These are phyloP conservation scores for Arthrobotrys entomopaga DNA, from an alignment of 2,329 filamentous ascomycete species.

Conservation along the genomic window DNA sequence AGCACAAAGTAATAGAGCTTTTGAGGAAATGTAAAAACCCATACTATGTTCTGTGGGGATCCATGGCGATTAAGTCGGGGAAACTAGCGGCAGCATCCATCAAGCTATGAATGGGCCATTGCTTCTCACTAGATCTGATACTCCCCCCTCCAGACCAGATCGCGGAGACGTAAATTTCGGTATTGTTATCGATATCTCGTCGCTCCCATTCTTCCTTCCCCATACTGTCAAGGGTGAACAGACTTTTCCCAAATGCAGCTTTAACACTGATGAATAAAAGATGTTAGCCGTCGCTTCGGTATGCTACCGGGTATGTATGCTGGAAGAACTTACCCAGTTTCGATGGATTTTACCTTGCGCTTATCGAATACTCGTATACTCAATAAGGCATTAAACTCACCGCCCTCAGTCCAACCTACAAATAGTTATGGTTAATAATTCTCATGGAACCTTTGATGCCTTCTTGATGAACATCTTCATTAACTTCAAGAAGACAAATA, in stretches of 20 bases:
- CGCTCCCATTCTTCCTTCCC: slow-evolving; percentile 48
- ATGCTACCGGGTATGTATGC: no score
- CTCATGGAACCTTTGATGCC: neutral
- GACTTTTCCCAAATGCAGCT: slow-evolving; percentile 56
- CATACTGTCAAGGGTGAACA: slow-evolving; percentile 47
- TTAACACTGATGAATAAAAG: slow-evolving; percentile 15
- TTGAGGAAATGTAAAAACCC: neutral
- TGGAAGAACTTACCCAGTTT: slow-evolving; percentile 37
- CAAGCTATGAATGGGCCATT: slow-evolving; percentile 59
- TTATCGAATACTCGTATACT: slow-evolving; percentile 58
- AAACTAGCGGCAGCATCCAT: slow-evolving; percentile 58
- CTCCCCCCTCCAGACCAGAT: slow-evolving; percentile 59
- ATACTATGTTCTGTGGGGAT: slow-evolving; percentile 58
- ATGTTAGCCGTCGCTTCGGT: no score
- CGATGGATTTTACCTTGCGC: slow-evolving; percentile 56
- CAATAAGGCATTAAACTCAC: slow-evolving; percentile 60
- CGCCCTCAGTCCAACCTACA: slow-evolving; percentile 59
- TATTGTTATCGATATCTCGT: slow-evolving; percentile 55
- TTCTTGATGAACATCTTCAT: no score
- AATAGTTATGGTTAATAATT: slow-evolving; percentile 4
- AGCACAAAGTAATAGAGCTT: neutral
- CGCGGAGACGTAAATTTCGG: slow-evolving; percentile 57
- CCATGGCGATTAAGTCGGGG: slow-evolving; percentile 57
- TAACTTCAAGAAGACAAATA: neutral
- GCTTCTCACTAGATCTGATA: slow-evolving; percentile 57